Evolutionary conservation across 768 basidiomycete species (phyloP).

Genomic region (Neoboletus brunneissimus): DNA sequence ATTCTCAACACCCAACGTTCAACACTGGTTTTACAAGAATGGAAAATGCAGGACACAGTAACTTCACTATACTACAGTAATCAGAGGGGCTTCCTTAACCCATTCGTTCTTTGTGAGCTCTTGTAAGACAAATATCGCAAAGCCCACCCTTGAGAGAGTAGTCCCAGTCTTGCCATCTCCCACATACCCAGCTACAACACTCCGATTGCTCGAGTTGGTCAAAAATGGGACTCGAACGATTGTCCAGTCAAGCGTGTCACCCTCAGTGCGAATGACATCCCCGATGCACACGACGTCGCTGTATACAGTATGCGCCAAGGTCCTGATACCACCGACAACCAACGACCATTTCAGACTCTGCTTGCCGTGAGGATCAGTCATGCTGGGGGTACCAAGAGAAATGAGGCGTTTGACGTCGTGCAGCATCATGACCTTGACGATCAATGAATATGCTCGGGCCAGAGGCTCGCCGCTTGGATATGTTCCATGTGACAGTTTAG

Average conservation of each 20-base stretch:
- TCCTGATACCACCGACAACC: constrained; percentile 37
- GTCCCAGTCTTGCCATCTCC: constrained; percentile 58
- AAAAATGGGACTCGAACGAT: constrained; percentile 63
- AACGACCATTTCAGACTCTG: constrained; percentile 40
- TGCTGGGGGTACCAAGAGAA: constrained; percentile 64
- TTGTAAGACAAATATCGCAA: constrained; percentile 56
- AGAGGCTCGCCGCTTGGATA: constrained; percentile 53
- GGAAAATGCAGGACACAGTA: neutral
- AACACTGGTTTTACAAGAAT: neutral
- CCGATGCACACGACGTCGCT: constrained; percentile 67
- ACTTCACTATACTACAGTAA: constrained; percentile 12
- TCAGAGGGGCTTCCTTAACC: constrained; percentile 44
- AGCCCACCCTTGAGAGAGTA: constrained; percentile 53
- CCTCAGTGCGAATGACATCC: constrained; percentile 47
- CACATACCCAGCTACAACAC: constrained; percentile 58
- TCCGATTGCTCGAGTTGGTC: constrained; percentile 33
- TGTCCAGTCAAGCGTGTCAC: constrained; percentile 61
- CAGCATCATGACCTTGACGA: constrained; percentile 57
- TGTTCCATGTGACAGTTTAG: constrained; percentile 37
- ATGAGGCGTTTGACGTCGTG: constrained; percentile 57
- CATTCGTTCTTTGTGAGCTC: constrained; percentile 60
- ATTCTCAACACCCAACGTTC: neutral
- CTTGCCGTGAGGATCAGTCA: constrained; percentile 58
- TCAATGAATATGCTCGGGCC: constrained; percentile 52
- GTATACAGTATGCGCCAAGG: constrained; percentile 55